Evolutionary conservation across 257 asterid species (phyloP).

Genomic region (Capsicum rhomboideum): DNA sequence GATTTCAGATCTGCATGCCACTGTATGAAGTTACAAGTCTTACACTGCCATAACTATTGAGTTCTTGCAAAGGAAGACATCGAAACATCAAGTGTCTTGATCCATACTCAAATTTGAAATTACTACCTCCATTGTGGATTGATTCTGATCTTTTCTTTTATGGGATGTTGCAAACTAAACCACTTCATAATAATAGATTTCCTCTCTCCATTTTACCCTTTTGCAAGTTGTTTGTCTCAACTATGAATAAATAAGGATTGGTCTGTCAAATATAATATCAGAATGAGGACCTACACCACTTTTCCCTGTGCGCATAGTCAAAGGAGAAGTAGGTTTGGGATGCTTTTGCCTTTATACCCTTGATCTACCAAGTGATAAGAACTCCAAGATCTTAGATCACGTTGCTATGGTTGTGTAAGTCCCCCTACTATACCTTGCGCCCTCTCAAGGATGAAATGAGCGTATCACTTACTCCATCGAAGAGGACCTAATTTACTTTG

Average conservation of each 20-base stretch:
- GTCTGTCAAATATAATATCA: neutral
- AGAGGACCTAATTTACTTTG: neutral
- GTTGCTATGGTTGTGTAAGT: neutral
- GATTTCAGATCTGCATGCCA: neutral
- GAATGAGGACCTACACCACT: neutral
- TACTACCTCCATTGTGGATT: neutral
- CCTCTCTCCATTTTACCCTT: neutral
- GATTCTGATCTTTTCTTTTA: neutral
- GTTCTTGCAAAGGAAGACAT: neutral
- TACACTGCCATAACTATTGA: neutral
- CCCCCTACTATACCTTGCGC: neutral
- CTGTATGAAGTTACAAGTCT: neutral
- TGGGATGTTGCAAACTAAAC: neutral
- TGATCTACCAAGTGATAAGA: neutral
- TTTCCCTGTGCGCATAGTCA: neutral
- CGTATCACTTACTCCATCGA: neutral
- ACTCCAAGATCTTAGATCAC: neutral
- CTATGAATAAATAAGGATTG: neutral
- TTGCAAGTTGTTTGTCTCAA: neutral
- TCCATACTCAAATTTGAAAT: neutral
- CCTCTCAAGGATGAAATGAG: neutral
- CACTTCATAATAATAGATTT: neutral
- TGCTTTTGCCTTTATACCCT: neutral
- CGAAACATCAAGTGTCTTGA: neutral
- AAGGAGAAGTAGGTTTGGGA: neutral